Evolutionary conservation across 2,329 filamentous ascomycete species (phyloP).

Genomic region (Hypoxylon sp.): DNA sequence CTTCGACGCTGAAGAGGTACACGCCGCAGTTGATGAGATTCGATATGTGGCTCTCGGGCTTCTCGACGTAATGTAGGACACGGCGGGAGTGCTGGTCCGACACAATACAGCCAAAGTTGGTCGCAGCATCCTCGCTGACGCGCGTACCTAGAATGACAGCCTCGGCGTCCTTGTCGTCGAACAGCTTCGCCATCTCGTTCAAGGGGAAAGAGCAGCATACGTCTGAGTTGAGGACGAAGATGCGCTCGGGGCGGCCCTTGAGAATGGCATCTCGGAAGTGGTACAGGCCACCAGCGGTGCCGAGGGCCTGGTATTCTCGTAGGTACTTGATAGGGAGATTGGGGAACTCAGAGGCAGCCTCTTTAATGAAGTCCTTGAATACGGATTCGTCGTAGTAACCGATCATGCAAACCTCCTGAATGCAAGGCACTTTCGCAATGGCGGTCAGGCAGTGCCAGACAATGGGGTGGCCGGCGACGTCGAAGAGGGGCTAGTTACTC

Average conservation of each 20-base stretch:
- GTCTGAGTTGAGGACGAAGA: slow-evolving; percentile 98
- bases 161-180: slow-evolving; percentile 94
- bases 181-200: slow-evolving; percentile 93
- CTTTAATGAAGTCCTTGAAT: slow-evolving; percentile 98
- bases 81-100: slow-evolving; percentile 93
- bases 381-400: slow-evolving; percentile 98
- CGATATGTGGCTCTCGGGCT: slow-evolving; percentile 96
- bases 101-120: slow-evolving; percentile 98
- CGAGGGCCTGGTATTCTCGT: slow-evolving; percentile 95
- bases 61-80: slow-evolving; percentile 98
- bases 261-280: slow-evolving; percentile 99
- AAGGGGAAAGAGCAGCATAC: slow-evolving; percentile 99
- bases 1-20: slow-evolving; percentile 95
- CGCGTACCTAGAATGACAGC: slow-evolving; percentile 95
- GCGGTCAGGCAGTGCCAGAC: slow-evolving; percentile 97
- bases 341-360: slow-evolving; percentile 85
- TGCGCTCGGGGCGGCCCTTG: slow-evolving; percentile 92
- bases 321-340: slow-evolving; percentile 93
- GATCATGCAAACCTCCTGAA: slow-evolving; percentile 97
- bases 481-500: slow-evolving; percentile 83
- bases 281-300: slow-evolving; percentile 96
- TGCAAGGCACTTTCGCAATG: slow-evolving; percentile 86
- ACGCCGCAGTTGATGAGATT: slow-evolving; percentile 99
- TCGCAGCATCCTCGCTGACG: slow-evolving; percentile 89
- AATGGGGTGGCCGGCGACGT: slow-evolving; percentile 97